A percentile compares a stretch with the other conserved stretches of the same genome.
These are phyloP conservation scores for Amphirosellinia nigrospora DNA, from an alignment of 495 filamentous ascomycete species.

Conservation along the genomic window DNA sequence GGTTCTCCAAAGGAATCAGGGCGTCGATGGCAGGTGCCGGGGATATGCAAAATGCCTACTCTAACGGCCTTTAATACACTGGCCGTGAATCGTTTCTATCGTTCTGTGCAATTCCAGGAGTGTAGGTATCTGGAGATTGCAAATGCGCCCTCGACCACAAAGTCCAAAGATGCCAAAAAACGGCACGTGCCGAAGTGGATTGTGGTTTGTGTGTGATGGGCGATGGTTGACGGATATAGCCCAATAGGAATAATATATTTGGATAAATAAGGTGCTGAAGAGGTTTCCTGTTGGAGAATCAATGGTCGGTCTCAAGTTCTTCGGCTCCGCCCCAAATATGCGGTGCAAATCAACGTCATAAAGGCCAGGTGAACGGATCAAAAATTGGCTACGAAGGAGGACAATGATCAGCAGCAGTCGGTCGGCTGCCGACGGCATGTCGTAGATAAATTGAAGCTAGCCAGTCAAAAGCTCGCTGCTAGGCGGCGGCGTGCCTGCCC, in stretches of 20 bases:
- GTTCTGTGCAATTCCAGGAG: slow-evolving; percentile 9
- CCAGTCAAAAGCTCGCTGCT: slow-evolving; percentile 11
- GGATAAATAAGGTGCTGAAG: not conserved
- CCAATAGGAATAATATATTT: not conserved
- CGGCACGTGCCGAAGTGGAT: slow-evolving; percentile 24
- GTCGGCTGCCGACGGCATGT: slow-evolving; percentile 20
- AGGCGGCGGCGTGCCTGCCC: slow-evolving; percentile 5
- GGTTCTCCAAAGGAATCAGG: not conserved
- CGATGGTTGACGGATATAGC: no score
- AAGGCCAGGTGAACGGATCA: no score
- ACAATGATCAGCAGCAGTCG: slow-evolving; percentile 5
- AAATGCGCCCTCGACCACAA: slow-evolving; percentile 10
- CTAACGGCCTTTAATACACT: not conserved
- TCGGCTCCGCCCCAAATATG: not conserved
- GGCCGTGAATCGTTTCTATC: not conserved
- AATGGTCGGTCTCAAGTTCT: not conserved
- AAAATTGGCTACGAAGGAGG: not conserved
- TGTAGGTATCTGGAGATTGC: slow-evolving; percentile 24
- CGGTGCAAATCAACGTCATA: slow-evolving; percentile 17
- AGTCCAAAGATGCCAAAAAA: not conserved
- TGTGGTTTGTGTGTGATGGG: slow-evolving; percentile 3
- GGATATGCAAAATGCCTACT: not conserved
- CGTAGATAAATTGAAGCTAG: not conserved
- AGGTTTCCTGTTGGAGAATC: not conserved
- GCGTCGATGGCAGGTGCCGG: not conserved